Base-by-base conservation (phyloP, 768 basidiomycete genomes). In the Suillus spraguei region DNA sequence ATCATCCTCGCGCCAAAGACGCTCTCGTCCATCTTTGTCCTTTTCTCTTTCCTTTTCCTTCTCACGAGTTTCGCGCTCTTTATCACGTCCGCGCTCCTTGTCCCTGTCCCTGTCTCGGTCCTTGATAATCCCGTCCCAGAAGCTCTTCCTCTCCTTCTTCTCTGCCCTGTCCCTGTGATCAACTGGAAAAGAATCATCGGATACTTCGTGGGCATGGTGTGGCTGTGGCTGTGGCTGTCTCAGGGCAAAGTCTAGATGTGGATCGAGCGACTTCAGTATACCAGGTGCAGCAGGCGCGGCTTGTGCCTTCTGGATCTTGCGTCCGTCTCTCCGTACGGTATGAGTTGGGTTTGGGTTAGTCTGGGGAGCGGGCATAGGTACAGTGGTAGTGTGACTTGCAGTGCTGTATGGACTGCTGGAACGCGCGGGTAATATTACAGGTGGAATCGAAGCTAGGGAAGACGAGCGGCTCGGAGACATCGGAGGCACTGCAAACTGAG, bases 191-290 rank as follows among this genome's bases (percentile, higher is more conserved):
- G 74, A 66, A 60, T 75, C 80, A 16, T 79, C 71, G 59, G 74
- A 68, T 0, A 62, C 38, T 20, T 79, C 72, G 24, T 41, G 56
- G 22, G 14, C 22, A 24, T 56, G 55, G 22, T 56, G 36, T 33
- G 73, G 70, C 3, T 71, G 36, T 33, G 73, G 70, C 3, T 71
- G 67, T 22, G 66, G 49, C 4, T 63, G 65, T 8, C 46, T 14
- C 1, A 62, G 58, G 14, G 62, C 63, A 1, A 64, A 42, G 22
- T 79, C 71, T 59, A 71, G 64, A 63, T 76, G 80, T 0, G 90
- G 88, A 61, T 92, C 89, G 17, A 92, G 78, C 3, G 90, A 81
- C 53, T 78, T 80, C 61, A 90, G 77, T 52, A 90, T 87, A 22
- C 82, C 84, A 16, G 88, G 71, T 0, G 86, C 84, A 2, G 77